Evolutionary conservation across 495 filamentous ascomycete genomes (phyloP).

Genomic region (Aspergillus ostianus): DNA sequence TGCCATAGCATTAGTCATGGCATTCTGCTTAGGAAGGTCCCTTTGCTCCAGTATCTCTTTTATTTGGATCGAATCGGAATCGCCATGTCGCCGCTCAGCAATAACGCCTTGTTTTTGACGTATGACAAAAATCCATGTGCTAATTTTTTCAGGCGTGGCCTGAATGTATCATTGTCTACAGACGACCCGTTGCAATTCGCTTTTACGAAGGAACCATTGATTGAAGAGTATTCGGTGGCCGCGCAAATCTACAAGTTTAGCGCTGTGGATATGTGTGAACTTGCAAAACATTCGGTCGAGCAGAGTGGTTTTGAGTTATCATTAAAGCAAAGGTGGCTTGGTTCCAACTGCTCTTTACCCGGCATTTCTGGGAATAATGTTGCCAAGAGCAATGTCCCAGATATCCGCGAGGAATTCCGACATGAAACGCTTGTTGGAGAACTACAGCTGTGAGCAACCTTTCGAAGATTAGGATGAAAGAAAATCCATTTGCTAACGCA

Average conservation of each 20-base stretch:
- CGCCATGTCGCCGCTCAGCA: constrained; percentile 97
- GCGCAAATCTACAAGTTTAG: constrained; percentile 98
- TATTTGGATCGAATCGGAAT: constrained; percentile 98
- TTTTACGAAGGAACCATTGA: constrained; percentile 96
- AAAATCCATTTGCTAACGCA: not conserved
- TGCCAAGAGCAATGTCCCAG: constrained; percentile 92
- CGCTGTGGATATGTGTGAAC: constrained; percentile 97
- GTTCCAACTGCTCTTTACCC: constrained; percentile 65
- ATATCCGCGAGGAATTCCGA: constrained; percentile 84
- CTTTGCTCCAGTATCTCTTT: constrained; percentile 92
- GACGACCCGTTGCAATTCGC: constrained; percentile 98
- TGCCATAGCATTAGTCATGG: constrained; percentile 98
- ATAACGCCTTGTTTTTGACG: constrained; percentile 94
- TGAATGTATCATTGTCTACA: constrained; percentile 94
- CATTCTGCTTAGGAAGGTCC: constrained; percentile 88
- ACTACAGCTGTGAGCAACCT: constrained; percentile 66
- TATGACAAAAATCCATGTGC: constrained; percentile 97
- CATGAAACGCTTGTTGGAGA: constrained; percentile 82
- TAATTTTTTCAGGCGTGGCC: constrained; percentile 87
- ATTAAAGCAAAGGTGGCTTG: constrained; percentile 89
- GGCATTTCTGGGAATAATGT: constrained; percentile 84
- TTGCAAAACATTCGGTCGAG: constrained; percentile 90
- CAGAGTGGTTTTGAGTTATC: constrained; percentile 92
- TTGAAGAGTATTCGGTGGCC: constrained; percentile 96
- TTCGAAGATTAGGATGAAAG: not conserved